Base-by-base conservation (phyloP, 768 basidiomycete genomes). In the Leccinum pellstonianum region DNA sequence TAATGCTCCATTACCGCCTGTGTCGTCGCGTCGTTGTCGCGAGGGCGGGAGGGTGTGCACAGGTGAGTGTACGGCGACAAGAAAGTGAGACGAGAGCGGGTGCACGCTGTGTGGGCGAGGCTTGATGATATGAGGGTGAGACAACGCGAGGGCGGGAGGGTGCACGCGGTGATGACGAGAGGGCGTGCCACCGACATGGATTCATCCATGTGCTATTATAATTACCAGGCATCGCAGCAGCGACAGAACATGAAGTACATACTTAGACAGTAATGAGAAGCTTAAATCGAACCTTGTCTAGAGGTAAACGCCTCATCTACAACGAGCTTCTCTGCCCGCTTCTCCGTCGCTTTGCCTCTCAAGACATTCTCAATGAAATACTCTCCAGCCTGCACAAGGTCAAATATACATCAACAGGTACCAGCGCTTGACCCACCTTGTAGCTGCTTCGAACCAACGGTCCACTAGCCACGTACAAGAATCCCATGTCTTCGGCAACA, bases 401-500 rank as follows among this genome's bases (percentile, higher is more conserved):
- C 53, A 64, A 53, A 57, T 41, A 55, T 27, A 27, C 4, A 46
- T 54, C 38, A 21, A 25, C 37, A 21, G 21, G 17, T 35, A 19
- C 38, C 35, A 43, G 9, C 9, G 29, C n/a, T 57, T 35, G 55
- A 66, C 82, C 64, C 65, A 92, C 95, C 89, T 98, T 98, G 74
- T 98, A 99, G 70, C 92, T 95, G 68, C 93, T 96, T 58, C 97
- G 82, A 49, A 99, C 96, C 19, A 99, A 78, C 12, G 97, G 97
- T 0, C 97, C 97, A 73, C 91, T 93, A 9, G 97, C 97, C 37
- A 98, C 96, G 67, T 99, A 99, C 49, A 98, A 70, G 82, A 99
- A 99, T 43, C 96, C 95, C 82, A 97, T 88, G 62, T 86, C 85
- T 68, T 98, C 93, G 7, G 97, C 96, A 11, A 90, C 79, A 66